Evolutionary conservation across 192 early-diverging fungal species (phyloP).

Genomic region (Cetraspora pellucida): DNA sequence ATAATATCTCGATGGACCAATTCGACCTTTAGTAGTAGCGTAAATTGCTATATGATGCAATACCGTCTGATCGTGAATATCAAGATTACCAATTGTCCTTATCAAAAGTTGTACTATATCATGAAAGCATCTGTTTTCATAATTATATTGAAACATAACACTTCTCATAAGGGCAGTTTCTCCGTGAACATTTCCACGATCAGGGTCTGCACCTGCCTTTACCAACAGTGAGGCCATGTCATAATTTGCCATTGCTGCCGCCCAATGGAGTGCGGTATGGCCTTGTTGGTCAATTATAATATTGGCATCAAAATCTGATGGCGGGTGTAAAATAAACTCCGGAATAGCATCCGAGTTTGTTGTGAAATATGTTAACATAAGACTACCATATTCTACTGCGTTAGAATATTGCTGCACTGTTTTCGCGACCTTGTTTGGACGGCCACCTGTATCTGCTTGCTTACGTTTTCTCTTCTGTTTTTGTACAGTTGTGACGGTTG

Average conservation of each 20-base stretch:
- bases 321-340: constrained; percentile 54
- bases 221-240: constrained; percentile 76
- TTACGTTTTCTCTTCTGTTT: constrained; percentile 23
- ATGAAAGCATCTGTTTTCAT: constrained; percentile 79
- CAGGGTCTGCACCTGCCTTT: constrained; percentile 72
- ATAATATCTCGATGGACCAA: constrained; percentile 82
- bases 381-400: constrained; percentile 37
- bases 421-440: constrained; percentile 29
- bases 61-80: constrained; percentile 81
- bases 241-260: constrained; percentile 84
- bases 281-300: constrained; percentile 93
- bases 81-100: constrained; percentile 72
- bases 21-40: constrained; percentile 69
- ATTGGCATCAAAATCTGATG: constrained; percentile 77
- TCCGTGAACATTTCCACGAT: constrained; percentile 75
- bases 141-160: constrained; percentile 88
- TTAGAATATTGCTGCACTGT: constrained; percentile 33
- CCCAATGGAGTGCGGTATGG: constrained; percentile 95
- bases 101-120: constrained; percentile 73
- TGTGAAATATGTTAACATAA: constrained; percentile 44
- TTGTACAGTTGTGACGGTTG: neutral
- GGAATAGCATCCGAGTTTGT: constrained; percentile 54
- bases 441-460: constrained; percentile 33
- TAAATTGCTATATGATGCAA: constrained; percentile 88
- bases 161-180: constrained; percentile 91